Evolutionary conservation across 257 asterid species (phyloP).

Genomic region (Gentiana macrophylla): DNA sequence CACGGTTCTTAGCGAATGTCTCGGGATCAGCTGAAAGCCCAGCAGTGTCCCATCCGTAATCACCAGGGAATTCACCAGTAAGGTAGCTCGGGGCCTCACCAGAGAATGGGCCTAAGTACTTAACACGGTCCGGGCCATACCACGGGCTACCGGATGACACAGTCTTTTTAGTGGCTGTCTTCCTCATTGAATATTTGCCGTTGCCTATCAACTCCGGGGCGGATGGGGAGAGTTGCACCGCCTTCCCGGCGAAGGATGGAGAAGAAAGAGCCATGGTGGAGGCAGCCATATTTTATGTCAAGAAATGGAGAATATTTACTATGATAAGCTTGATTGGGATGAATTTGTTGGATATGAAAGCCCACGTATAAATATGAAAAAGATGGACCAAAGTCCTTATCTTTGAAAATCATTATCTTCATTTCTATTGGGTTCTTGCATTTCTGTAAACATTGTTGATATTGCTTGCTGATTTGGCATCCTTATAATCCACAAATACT

Average conservation of each 20-base stretch:
- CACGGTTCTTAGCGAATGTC: no score
- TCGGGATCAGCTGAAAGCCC: slow-evolving; percentile 18
- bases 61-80: slow-evolving; percentile 15
- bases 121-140: no score
- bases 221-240: no score
- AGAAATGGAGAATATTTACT: no score
- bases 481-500: not conserved
- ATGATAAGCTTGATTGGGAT: no score
- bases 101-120: no score
- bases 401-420: slow-evolving; percentile 3
- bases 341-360: no score
- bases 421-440: not conserved
- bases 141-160: no score
- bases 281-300: slow-evolving; percentile 9
- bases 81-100: no score
- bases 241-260: not conserved
- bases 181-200: slow-evolving; percentile 14
- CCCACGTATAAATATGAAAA: no score
- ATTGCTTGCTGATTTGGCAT: not conserved
- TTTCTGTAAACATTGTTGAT: not conserved
- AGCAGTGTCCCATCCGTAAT: slow-evolving; percentile 66
- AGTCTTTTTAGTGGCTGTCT: no score
- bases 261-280: slow-evolving; percentile 20
- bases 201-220: slow-evolving; percentile 2
- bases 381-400: not conserved